Conservation (phyloP, 2,329 filamentous ascomycete species). For the Myriosclerotinia duriaeana region DNA sequence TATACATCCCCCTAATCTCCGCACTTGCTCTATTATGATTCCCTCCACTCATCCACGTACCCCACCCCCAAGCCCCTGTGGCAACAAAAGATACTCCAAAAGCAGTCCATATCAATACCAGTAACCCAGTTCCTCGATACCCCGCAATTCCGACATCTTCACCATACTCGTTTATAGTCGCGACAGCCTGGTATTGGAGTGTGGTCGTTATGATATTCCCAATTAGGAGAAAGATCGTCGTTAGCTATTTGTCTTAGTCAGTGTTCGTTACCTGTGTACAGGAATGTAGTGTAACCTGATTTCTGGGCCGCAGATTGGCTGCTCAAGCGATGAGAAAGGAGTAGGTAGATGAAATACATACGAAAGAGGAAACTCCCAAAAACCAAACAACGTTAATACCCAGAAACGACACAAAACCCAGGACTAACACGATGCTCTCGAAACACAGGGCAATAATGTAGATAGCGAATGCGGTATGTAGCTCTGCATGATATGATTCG, state of each 20-base stretch:
- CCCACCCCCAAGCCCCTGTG: neutral
- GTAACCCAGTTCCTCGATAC: neutral
- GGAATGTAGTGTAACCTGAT: neutral
- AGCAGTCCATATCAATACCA: slow-evolving; percentile 7
- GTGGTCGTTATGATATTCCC: neutral
- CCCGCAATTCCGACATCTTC: neutral
- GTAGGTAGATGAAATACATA: neutral
- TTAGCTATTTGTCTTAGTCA: neutral
- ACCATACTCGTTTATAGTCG: slow-evolving; percentile 2
- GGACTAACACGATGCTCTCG: neutral
- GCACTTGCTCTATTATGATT: neutral
- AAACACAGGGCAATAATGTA: neutral
- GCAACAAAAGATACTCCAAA: slow-evolving; percentile 14
- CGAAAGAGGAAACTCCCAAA: neutral
- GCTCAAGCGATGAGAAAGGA: neutral
- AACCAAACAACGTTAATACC: neutral
- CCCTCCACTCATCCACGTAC: neutral
- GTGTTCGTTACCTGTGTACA: neutral
- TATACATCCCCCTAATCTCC: neutral
- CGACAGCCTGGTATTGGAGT: neutral
- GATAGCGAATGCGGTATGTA: neutral
- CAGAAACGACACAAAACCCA: neutral
- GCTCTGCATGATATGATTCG: neutral
- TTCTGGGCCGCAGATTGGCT: neutral
- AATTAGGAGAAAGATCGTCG: neutral